Percentiles rank a stretch among this genome's conserved stretches.
Evolutionary conservation across 2,329 filamentous ascomycete species (phyloP).

Genomic region (Cadophora gregata): DNA sequence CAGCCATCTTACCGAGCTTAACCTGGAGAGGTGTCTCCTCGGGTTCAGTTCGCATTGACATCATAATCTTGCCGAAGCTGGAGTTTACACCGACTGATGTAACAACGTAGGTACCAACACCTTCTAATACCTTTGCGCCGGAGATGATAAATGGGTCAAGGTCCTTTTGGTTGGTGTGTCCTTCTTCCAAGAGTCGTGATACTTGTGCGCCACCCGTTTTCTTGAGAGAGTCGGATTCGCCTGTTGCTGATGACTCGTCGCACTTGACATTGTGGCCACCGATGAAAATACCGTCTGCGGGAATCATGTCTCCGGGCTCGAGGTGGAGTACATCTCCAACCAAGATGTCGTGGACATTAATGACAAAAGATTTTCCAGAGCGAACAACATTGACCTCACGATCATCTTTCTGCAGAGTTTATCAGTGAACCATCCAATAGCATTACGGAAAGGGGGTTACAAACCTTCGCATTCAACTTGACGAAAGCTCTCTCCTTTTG

Average conservation of each 20-base stretch:
- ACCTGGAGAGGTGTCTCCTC: slow-evolving; percentile 80
- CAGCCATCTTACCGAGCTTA: slow-evolving; percentile 77
- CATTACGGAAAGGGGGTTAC: not conserved
- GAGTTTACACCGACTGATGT: slow-evolving; percentile 77
- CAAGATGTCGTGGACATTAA: slow-evolving; percentile 73
- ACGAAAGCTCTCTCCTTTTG: slow-evolving; percentile 83
- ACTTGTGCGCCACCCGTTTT: slow-evolving; percentile 21
- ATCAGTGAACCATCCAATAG: not conserved
- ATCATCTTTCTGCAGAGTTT: slow-evolving; percentile 63
- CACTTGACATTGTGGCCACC: slow-evolving; percentile 70
- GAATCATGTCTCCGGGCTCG: slow-evolving; percentile 76
- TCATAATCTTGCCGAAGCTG: slow-evolving; percentile 77
- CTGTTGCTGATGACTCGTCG: slow-evolving; percentile 78
- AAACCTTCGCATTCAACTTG: slow-evolving; percentile 72
- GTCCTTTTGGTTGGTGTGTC: slow-evolving; percentile 43
- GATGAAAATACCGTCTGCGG: slow-evolving; percentile 73
- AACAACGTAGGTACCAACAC: slow-evolving; percentile 76
- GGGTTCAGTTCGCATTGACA: slow-evolving; percentile 77
- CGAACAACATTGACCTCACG: slow-evolving; percentile 75
- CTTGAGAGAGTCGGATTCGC: slow-evolving; percentile 65
- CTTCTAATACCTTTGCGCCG: slow-evolving; percentile 77
- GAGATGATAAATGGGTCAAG: slow-evolving; percentile 83
- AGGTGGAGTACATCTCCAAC: slow-evolving; percentile 77
- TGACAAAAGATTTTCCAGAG: slow-evolving; percentile 71
- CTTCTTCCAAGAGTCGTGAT: slow-evolving; percentile 20